Evolutionary conservation across 129 eudicot species (phyloP).

Genomic region (Centella asiatica): DNA sequence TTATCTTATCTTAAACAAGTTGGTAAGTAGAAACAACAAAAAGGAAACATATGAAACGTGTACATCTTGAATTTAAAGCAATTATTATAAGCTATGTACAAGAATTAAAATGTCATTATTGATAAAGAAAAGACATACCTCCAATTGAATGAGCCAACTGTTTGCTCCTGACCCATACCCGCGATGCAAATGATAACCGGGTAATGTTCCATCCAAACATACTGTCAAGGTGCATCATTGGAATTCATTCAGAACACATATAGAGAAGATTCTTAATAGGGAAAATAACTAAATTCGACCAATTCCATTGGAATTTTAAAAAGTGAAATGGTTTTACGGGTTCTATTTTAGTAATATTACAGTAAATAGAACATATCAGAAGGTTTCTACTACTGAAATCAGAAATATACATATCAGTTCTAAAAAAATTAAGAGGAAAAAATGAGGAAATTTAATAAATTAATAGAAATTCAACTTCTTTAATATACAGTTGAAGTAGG

Average conservation of each 20-base stretch:
- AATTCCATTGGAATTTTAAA: background rate
- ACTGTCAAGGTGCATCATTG: constrained; percentile 33
- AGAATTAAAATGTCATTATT: constrained; percentile 26
- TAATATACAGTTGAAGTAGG: background rate
- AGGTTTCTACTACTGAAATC: too few species aligned
- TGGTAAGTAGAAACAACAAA: background rate
- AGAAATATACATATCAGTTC: too few species aligned
- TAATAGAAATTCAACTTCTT: background rate
- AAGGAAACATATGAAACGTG: background rate
- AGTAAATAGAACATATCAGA: too few species aligned
- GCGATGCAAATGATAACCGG: constrained; percentile 86
- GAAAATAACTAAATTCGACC: background rate
- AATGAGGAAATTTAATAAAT: too few species aligned
- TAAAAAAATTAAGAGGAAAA: too few species aligned
- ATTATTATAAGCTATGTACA: constrained; percentile 8
- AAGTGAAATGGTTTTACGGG: too few species aligned
- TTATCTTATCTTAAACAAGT: background rate
- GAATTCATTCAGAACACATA: background rate
- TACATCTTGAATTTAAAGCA: constrained; percentile 9
- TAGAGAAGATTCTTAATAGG: background rate
- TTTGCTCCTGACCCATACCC: constrained; percentile 89
- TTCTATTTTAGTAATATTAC: too few species aligned
- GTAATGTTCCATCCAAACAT: constrained; percentile 97
- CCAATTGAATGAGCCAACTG: constrained; percentile 97
- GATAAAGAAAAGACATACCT: constrained; percentile 56